phyloP scores from a whole-genome alignment of 2,329 filamentous ascomycete genomes.

The Pestalotiopsis sp. region DNA sequence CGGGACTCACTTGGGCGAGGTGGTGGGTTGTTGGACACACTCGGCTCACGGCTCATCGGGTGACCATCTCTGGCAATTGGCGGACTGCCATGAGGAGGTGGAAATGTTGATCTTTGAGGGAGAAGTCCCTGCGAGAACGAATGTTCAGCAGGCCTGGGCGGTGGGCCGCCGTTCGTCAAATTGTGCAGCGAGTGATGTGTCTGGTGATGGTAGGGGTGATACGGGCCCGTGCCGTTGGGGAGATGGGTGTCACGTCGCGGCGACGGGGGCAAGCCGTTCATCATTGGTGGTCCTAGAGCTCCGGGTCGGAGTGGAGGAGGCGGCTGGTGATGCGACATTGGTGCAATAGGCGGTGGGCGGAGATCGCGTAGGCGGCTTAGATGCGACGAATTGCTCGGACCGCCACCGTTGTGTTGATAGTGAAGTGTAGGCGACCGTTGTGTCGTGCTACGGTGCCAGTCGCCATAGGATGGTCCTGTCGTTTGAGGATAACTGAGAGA shows the following conservation, averaged over 20 bases:
- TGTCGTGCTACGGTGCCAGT: constrained; percentile 55
- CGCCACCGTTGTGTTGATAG: constrained; percentile 51
- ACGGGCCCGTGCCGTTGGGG: constrained; percentile 41
- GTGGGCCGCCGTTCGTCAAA: constrained; percentile 43
- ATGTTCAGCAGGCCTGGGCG: constrained; percentile 47
- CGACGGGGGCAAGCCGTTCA: constrained; percentile 51
- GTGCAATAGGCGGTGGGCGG: constrained; percentile 50
- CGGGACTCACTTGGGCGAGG: constrained; percentile 35
- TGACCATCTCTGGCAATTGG: constrained; percentile 45
- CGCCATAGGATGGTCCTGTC: constrained; percentile 38
- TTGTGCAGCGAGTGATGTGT: constrained; percentile 31
- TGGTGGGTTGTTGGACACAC: constrained; percentile 32
- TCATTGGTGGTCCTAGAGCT: constrained; percentile 41
- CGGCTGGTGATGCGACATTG: constrained; percentile 44
- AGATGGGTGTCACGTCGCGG: constrained; percentile 47
- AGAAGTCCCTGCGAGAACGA: constrained; percentile 48
- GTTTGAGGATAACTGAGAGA: constrained; percentile 43
- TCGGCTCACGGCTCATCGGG: constrained; percentile 32
- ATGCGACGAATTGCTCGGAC: constrained; percentile 31
- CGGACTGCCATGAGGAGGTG: constrained; percentile 49
- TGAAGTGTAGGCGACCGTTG: constrained; percentile 51
- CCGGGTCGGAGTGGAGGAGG: constrained; percentile 45
- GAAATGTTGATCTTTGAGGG: constrained; percentile 43
- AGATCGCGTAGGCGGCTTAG: constrained; percentile 45
- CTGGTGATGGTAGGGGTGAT: constrained; percentile 38